Percentiles rank a stretch among this genome's conserved stretches.
Evolutionary conservation across 2,329 filamentous ascomycete species (phyloP).

Genomic region (Didymella lethalis): DNA sequence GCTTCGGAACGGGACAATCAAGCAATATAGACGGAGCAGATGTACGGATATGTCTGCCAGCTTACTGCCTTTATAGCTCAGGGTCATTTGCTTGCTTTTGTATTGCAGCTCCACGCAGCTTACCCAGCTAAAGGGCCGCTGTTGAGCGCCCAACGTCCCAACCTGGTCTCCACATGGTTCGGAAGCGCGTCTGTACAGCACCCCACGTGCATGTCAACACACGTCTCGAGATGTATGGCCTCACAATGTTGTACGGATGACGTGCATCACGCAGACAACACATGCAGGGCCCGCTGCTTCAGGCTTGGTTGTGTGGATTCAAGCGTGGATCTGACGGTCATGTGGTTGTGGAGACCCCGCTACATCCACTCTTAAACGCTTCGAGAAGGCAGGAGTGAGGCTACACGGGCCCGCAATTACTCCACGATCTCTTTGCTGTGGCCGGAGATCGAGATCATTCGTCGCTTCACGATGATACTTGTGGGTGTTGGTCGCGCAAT

Average conservation of each 20-base stretch:
- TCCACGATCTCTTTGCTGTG: slow-evolving; percentile 1
- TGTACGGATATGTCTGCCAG: neutral
- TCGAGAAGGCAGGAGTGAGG: slow-evolving; percentile 11
- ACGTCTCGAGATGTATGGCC: neutral
- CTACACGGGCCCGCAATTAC: slow-evolving; percentile 9
- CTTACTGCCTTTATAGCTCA: neutral
- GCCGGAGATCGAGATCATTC: neutral
- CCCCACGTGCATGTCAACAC: slow-evolving; percentile 11
- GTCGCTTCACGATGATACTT: neutral
- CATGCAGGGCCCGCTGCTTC: slow-evolving; percentile 14
- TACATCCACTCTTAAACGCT: slow-evolving; percentile 9
- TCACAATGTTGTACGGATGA: slow-evolving; percentile 16
- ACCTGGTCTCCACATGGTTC: slow-evolving; percentile 16
- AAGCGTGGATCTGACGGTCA: slow-evolving; percentile 13
- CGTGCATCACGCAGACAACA: slow-evolving; percentile 18
- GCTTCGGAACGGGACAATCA: neutral
- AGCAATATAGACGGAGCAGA: neutral
- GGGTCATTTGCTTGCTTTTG: slow-evolving; percentile 13
- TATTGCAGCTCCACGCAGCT: slow-evolving; percentile 5
- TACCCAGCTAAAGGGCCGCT: slow-evolving; percentile 1
- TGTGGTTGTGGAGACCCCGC: slow-evolving; percentile 14
- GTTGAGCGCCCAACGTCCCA: slow-evolving; percentile 13
- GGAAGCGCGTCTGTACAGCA: slow-evolving; percentile 1
- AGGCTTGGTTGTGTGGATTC: neutral
- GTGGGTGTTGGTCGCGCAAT: neutral